A percentile compares a stretch with the other conserved stretches of the same genome.
Conservation (phyloP, 2,329 filamentous ascomycete species). For the Ophiostoma quercus region DNA sequence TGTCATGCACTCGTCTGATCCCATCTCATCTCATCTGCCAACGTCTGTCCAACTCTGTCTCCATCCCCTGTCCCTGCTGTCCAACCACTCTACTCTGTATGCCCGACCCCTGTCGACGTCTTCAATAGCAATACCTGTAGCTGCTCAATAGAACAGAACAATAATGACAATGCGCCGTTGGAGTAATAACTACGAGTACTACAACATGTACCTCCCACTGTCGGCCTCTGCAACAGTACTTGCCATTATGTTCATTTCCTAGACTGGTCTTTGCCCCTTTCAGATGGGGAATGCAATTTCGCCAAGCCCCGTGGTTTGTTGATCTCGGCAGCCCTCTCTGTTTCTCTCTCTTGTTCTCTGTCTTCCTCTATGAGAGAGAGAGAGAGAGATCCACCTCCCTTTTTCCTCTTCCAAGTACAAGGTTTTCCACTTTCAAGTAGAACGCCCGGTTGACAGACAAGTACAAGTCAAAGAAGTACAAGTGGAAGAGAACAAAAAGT, state of each 20-base stretch:
- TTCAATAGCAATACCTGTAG: neutral
- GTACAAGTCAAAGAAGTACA: neutral
- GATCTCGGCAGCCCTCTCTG: neutral
- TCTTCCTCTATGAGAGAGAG: too few species aligned
- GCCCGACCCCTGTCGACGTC: neutral
- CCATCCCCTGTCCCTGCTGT: neutral
- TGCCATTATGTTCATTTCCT: constrained; percentile 20
- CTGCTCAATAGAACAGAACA: neutral
- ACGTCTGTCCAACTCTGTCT: neutral
- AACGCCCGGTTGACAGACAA: neutral
- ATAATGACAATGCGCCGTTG: constrained; percentile 8
- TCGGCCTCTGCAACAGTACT: neutral
- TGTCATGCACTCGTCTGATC: neutral
- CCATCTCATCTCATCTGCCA: neutral
- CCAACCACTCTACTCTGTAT: neutral
- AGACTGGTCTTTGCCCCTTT: constrained; percentile 19
- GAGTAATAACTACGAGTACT: neutral
- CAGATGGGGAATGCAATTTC: constrained; percentile 29
- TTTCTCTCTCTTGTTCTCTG: neutral
- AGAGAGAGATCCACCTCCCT: constrained; percentile 7
- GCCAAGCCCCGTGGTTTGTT: constrained; percentile 24
- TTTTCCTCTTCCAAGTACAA: neutral
- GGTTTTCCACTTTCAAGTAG: constrained; percentile 1
- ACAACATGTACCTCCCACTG: neutral
- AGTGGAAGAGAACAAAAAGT: too few species aligned